Conservation (phyloP, 208 protist genomes). For the Acanthamoeba triangularis region DNA sequence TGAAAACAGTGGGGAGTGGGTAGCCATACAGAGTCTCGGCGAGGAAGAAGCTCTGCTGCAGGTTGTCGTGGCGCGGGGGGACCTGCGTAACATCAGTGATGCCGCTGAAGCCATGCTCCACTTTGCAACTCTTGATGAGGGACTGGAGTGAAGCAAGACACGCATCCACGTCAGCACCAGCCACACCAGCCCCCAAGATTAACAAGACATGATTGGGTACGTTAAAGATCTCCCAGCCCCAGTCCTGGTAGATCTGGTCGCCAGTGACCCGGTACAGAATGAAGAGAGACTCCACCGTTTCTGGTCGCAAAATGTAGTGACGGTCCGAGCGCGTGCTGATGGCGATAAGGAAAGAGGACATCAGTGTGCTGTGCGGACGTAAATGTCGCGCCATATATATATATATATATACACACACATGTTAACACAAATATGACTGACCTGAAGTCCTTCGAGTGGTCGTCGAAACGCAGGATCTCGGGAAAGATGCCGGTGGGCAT, state of each 20-base stretch:
- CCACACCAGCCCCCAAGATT: too few species aligned
- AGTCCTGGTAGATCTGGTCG: conserved; percentile 91
- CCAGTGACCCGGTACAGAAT: conserved; percentile 88
- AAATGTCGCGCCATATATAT: too few species aligned
- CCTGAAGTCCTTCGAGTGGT: not conserved
- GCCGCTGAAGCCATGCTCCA: conserved; percentile 82
- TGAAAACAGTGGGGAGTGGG: too few species aligned
- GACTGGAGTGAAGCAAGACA: conserved; percentile 85
- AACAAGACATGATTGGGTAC: not conserved
- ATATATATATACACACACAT: too few species aligned
- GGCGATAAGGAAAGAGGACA: not conserved
- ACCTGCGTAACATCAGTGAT: conserved; percentile 80
- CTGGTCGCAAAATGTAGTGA: not conserved
- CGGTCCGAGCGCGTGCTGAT: not conserved
- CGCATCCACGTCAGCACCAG: not conserved
- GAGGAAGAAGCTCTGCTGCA: conserved; percentile 94
- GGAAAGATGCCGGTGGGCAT: conserved; percentile 87
- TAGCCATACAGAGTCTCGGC: conserved; percentile 95
- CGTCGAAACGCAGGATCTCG: conserved; percentile 85
- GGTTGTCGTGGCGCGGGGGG: conserved; percentile 80
- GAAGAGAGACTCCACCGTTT: conserved; percentile 92
- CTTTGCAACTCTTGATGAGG: conserved; percentile 87
- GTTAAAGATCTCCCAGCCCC: conserved; percentile 88
- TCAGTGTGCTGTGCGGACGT: not conserved
- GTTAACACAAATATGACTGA: too few species aligned